These are phyloP conservation scores for Candida anutae DNA, from an alignment of 1,139 yeast genomes.

Conservation along the genomic window DNA sequence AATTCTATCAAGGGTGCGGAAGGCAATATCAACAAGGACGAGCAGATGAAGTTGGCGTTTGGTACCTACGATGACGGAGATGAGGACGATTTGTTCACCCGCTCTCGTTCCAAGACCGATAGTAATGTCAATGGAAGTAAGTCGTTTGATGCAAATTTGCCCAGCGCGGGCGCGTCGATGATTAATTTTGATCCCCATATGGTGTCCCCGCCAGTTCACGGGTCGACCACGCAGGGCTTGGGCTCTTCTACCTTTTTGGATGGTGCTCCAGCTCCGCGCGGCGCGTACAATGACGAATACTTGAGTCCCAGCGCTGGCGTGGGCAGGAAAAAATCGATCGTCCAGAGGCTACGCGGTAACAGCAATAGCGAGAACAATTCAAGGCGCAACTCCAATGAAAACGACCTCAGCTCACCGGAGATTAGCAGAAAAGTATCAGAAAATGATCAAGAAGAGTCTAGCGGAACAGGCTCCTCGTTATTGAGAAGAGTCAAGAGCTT, in stretches of 20 bases:
- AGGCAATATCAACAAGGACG: slow-evolving; percentile 38
- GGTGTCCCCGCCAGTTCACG: slow-evolving; percentile 73
- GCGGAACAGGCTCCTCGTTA: slow-evolving; percentile 30
- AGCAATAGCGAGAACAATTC: slow-evolving; percentile 27
- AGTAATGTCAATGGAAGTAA: slow-evolving; percentile 1
- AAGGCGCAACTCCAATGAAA: slow-evolving; percentile 29
- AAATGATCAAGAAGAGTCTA: slow-evolving; percentile 7
- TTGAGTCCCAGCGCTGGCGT: slow-evolving; percentile 17
- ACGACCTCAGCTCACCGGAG: slow-evolving; percentile 15
- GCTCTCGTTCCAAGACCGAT: slow-evolving; percentile 4
- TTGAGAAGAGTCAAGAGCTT: slow-evolving; percentile 83
- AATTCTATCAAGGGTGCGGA: slow-evolving; percentile 67
- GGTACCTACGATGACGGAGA: slow-evolving; percentile 38
- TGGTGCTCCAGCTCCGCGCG: slow-evolving; percentile 87
- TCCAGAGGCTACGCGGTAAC: slow-evolving; percentile 52
- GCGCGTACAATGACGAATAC: slow-evolving; percentile 15
- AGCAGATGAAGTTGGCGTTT: slow-evolving; percentile 54
- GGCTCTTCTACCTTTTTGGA: slow-evolving; percentile 91
- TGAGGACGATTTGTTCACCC: slow-evolving; percentile 24
- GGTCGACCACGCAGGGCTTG: slow-evolving; percentile 75
- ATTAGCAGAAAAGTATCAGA: slow-evolving; percentile 13
- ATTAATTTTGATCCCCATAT: slow-evolving; percentile 63
- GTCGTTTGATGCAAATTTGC: slow-evolving; percentile 3
- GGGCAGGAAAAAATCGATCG: slow-evolving; percentile 69
- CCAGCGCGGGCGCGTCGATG: slow-evolving; percentile 44